A percentile compares a stretch with the other conserved stretches of the same genome.
phyloP scores from a whole-genome alignment of 768 basidiomycete species.

The Hysterangium stoloniferum region DNA sequence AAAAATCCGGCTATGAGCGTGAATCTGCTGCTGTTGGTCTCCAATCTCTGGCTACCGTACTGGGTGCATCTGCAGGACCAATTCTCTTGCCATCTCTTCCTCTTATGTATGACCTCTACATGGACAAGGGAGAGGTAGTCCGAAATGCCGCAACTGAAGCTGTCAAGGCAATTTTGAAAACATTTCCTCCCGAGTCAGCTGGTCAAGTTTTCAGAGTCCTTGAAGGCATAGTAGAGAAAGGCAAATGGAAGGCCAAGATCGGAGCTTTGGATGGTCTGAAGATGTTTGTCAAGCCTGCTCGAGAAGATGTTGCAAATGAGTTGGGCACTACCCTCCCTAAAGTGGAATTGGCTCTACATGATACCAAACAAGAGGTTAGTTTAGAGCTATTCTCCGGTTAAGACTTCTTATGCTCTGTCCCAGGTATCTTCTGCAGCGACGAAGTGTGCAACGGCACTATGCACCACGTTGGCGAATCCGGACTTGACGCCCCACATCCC shows the following conservation, averaged over 20 bases:
- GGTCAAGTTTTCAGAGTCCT: conserved; percentile 59
- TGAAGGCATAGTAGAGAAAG: conserved; percentile 67
- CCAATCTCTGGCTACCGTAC: conserved; percentile 59
- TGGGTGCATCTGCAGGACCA: conserved; percentile 67
- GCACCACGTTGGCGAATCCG: conserved; percentile 85
- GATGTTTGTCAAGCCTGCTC: conserved; percentile 57
- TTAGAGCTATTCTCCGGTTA: not conserved
- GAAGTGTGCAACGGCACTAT: conserved; percentile 86
- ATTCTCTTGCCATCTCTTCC: conserved; percentile 72
- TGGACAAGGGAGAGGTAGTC: conserved; percentile 93
- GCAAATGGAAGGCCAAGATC: conserved; percentile 95
- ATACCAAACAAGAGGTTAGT: conserved; percentile 86
- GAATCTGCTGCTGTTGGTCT: conserved; percentile 81
- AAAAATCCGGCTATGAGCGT: conserved; percentile 83
- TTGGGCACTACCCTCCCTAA: conserved; percentile 76
- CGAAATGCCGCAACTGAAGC: conserved; percentile 73
- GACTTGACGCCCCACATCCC: conserved; percentile 88
- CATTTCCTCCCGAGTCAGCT: conserved; percentile 77
- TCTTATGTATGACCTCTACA: conserved; percentile 72
- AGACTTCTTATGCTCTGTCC: not conserved
- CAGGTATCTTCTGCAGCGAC: conserved; percentile 81
- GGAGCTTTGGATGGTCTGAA: conserved; percentile 84
- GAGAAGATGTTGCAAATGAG: conserved; percentile 74
- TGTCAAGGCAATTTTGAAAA: conserved; percentile 75
- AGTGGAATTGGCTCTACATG: conserved; percentile 89